Base-by-base conservation (phyloP, 2,329 filamentous ascomycete genomes). In the Ascochyta viciae-villosae region DNA sequence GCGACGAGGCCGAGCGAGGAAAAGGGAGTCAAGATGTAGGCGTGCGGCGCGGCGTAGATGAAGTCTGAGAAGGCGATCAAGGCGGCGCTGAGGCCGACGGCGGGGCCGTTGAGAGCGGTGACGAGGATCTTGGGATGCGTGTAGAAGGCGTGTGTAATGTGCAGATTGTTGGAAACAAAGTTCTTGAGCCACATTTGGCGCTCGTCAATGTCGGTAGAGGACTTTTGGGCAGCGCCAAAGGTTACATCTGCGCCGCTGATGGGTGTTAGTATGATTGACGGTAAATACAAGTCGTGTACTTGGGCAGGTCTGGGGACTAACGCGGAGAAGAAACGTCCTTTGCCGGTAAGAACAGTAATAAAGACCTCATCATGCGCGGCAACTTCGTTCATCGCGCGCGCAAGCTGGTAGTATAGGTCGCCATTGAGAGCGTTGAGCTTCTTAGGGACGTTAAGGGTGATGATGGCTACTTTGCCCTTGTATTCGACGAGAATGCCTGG, bases 111-210 rank as follows among this genome's bases (percentile, higher is more conserved):
- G 63, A 98, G 87, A 0, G 91, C 95, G 0, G 89, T 88, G 57
- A 98, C 85, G 23, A 98, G 89, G 77, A 98, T 90, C 80, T 98
- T 97, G 67, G 92, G 91, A 78, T 98, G 95, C 13, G 87, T 88
- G 81, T 95, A 93, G 81, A 98, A 96, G 66, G 92, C 89, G 67
- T 91, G 89, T 2, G 93, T 95, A 68, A 91, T 85, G 82, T 96
- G 90, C 53, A 97, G 85, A 82, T 98, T 98, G 82, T 90, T 89
- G 64, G 89, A 82, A 10, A 91, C 89, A 77, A 98, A 96, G 71
- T 74, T 80, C 47, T 84, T 82, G 33, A 96, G 84, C 79, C 87
- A 88, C 64, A 86, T 81, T n/a, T 79, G 79, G 59, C 82, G 81
- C 15, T 69, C 72, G 56, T 79, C 77, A 39, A 66, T 54, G 24